phyloP scores from a whole-genome alignment of 2,329 filamentous ascomycete species.

The Stemphylium lycopersici region DNA sequence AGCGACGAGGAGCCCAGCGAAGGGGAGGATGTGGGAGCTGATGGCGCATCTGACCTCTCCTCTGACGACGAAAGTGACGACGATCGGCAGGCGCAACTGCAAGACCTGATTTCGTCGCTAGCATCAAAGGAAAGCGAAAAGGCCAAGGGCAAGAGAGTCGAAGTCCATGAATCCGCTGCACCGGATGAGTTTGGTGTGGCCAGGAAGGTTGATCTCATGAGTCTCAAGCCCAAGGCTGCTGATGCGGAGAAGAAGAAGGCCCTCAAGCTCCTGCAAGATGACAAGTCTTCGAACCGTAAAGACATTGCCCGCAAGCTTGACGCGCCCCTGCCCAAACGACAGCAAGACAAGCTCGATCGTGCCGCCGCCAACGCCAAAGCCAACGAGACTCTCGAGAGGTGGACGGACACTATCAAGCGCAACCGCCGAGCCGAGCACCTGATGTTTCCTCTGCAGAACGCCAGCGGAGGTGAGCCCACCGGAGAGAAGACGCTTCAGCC shows the following conservation, averaged over 20 bases:
- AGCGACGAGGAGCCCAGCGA: conserved; percentile 61
- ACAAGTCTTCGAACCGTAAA: conserved; percentile 62
- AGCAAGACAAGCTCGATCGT: conserved; percentile 85
- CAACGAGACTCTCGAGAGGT: conserved; percentile 86
- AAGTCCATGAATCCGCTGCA: conserved; percentile 65
- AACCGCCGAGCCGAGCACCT: conserved; percentile 92
- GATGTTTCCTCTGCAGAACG: conserved; percentile 81
- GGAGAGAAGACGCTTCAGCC: conserved; percentile 70
- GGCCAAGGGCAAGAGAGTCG: conserved; percentile 42
- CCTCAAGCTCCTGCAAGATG: conserved; percentile 74
- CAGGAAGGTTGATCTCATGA: conserved; percentile 74
- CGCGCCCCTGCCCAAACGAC: conserved; percentile 80
- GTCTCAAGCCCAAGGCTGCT: conserved; percentile 74
- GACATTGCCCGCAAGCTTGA: conserved; percentile 73
- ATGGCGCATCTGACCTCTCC: conserved; percentile 58
- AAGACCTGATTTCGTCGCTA: conserved; percentile 72
- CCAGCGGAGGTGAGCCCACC: conserved; percentile 64
- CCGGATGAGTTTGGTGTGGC: conserved; percentile 66
- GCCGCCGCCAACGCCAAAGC: conserved; percentile 85
- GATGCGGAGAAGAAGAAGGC: conserved; percentile 80
- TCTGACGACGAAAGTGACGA: conserved; percentile 55
- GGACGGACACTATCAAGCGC: conserved; percentile 93
- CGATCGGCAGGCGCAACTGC: conserved; percentile 67
- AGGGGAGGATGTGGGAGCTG: conserved; percentile 51
- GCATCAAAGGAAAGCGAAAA: conserved; percentile 49